Evolutionary conservation across 2,329 filamentous ascomycete species (phyloP).

Genomic region (Paracorniculantispora psalliotae): DNA sequence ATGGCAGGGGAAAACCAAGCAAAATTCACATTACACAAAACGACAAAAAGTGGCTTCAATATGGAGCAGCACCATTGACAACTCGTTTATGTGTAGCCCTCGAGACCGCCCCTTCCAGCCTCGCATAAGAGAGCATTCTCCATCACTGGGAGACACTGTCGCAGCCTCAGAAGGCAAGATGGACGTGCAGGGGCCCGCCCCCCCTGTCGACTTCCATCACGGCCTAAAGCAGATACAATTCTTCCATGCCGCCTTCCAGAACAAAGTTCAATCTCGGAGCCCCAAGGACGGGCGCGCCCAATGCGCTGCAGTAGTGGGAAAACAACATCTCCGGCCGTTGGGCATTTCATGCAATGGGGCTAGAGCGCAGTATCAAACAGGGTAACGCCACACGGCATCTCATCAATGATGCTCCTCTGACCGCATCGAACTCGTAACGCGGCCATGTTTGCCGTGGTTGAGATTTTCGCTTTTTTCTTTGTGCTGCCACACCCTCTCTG

Average conservation of each 20-base stretch:
- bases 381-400: not conserved
- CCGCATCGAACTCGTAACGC: not conserved
- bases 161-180: not conserved
- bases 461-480: too few species aligned
- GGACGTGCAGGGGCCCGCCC: not conserved
- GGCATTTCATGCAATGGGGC: not conserved
- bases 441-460: not conserved
- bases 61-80: not conserved
- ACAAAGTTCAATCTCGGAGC: conserved; percentile 2
- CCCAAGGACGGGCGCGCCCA: not conserved
- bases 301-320: conserved; percentile 8
- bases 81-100: not conserved
- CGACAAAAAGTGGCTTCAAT: not conserved
- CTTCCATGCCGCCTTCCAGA: conserved; percentile 7
- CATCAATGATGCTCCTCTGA: not conserved
- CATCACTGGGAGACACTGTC: not conserved
- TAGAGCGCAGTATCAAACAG: not conserved
- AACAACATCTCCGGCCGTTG: not conserved
- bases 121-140: not conserved
- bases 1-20: not conserved
- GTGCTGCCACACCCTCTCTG: not conserved
- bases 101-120: not conserved
- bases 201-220: not conserved
- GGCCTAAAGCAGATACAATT: not conserved
- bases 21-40: not conserved